Percentiles rank a stretch among this genome's conserved stretches.
These are phyloP conservation scores for Cucurbita argyrosperma DNA, from an alignment of 306 rosid genomes.

Conservation along the genomic window DNA sequence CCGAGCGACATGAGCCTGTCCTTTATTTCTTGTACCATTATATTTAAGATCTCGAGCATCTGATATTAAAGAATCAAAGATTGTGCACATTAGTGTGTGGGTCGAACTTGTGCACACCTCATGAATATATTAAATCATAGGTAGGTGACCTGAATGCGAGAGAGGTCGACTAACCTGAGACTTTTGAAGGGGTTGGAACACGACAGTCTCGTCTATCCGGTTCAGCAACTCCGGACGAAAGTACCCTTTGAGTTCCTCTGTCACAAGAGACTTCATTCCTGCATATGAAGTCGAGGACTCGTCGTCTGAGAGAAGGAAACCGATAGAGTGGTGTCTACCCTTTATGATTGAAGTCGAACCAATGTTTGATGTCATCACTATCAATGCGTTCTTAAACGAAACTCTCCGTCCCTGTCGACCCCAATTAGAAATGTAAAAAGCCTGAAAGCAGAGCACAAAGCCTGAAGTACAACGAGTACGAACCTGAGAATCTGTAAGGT, in stretches of 20 bases:
- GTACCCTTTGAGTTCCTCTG: slow-evolving; percentile 71
- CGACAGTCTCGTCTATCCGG: slow-evolving; percentile 81
- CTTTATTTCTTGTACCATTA: slow-evolving; percentile 58
- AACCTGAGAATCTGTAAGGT: slow-evolving; percentile 91
- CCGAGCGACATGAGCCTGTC: slow-evolving; percentile 42
- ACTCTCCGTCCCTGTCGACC: slow-evolving; percentile 63
- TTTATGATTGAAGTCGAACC: slow-evolving; percentile 80
- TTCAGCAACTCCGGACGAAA: slow-evolving; percentile 91
- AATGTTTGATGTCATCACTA: slow-evolving; percentile 90
- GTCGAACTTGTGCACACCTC: no score
- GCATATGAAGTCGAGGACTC: slow-evolving; percentile 50
- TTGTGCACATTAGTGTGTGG: no score
- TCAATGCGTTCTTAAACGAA: slow-evolving; percentile 69
- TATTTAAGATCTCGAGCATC: slow-evolving; percentile 59
- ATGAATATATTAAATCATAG: no score
- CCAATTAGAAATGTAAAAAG: slow-evolving; percentile 13
- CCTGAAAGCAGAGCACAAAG: background rate
- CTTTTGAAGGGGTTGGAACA: slow-evolving; percentile 71
- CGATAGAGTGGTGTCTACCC: slow-evolving; percentile 47
- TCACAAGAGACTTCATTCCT: slow-evolving; percentile 59
- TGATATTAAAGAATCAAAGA: slow-evolving; percentile 5
- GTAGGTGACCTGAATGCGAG: background rate
- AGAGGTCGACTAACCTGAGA: slow-evolving; percentile 42
- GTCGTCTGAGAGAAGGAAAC: slow-evolving; percentile 48
- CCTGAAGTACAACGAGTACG: slow-evolving; percentile 5